Evolutionary conservation across 495 filamentous ascomycete species (phyloP).

Genomic region (Polyplosphaeria fusca): DNA sequence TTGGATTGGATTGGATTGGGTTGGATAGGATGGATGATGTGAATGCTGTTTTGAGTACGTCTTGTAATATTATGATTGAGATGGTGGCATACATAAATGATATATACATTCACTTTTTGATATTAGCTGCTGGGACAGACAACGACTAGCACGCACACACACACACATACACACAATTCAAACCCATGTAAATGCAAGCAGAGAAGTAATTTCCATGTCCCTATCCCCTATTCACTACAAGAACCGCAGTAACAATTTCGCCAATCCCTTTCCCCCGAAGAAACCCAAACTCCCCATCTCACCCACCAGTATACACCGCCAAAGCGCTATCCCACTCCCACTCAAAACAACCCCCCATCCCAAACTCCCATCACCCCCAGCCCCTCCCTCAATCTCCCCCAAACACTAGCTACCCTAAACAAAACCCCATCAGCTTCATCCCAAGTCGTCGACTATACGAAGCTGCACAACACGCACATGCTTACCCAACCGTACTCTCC

Average conservation of each 20-base stretch:
- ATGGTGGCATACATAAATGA: not conserved
- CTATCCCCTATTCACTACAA: not conserved
- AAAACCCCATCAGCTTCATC: not conserved
- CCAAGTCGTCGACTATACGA: not conserved
- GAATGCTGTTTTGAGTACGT: not conserved
- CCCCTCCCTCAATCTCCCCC: not conserved
- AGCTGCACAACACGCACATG: not conserved
- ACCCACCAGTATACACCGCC: not conserved
- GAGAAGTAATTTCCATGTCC: not conserved
- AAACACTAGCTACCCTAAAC: not conserved
- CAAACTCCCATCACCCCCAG: not conserved
- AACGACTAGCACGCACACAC: not conserved
- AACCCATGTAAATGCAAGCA: too few species aligned
- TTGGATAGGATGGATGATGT: too few species aligned
- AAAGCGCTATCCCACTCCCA: not conserved
- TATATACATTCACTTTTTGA: not conserved
- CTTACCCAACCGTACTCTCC: conserved; percentile 27
- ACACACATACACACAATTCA: not conserved
- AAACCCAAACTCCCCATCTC: not conserved
- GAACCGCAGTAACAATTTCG: not conserved
- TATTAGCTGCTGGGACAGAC: not conserved
- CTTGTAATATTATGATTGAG: conserved; percentile 4
- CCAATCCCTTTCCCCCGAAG: not conserved
- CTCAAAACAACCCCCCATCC: not conserved
- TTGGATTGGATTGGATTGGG: not conserved